These are phyloP conservation scores for Penicillium sp. DNA, from an alignment of 2,329 filamentous ascomycete genomes.

Conservation along the genomic window DNA sequence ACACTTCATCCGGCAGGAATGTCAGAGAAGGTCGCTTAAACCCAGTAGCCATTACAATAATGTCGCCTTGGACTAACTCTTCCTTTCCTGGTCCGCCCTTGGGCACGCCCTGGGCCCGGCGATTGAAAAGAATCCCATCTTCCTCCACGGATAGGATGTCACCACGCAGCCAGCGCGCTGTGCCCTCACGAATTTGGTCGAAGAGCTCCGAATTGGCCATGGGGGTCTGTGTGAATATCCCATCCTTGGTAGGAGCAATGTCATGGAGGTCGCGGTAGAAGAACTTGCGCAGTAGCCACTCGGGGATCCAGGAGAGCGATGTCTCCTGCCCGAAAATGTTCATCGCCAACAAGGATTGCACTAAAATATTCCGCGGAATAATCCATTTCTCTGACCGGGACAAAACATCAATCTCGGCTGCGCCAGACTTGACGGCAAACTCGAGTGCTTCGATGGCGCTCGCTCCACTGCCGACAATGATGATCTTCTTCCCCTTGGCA, in stretches of 20 bases:
- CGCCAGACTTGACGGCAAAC: constrained; percentile 70
- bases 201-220: constrained; percentile 88
- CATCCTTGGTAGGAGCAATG: constrained; percentile 67
- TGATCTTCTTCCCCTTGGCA: constrained; percentile 74
- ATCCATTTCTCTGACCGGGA: constrained; percentile 85
- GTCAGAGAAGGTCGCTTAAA: constrained; percentile 73
- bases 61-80: constrained; percentile 70
- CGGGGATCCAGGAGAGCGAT: constrained; percentile 75
- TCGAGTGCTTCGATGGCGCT: constrained; percentile 83
- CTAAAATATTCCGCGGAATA: constrained; percentile 76
- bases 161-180: constrained; percentile 78
- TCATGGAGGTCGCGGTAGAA: constrained; percentile 83
- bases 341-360: constrained; percentile 73
- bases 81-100: constrained; percentile 74
- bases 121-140: constrained; percentile 71
- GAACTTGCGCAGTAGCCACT: constrained; percentile 72
- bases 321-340: constrained; percentile 83
- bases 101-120: constrained; percentile 71
- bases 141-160: constrained; percentile 72
- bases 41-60: constrained; percentile 83
- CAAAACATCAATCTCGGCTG: constrained; percentile 71
- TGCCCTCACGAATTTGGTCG: constrained; percentile 71
- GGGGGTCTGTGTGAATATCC: constrained; percentile 81
- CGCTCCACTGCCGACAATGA: constrained; percentile 78
- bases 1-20: constrained; percentile 75